A percentile compares a stretch with the other conserved stretches of the same genome.
These are phyloP conservation scores for Malassezia vespertilionis DNA, from an alignment of 1,284 basidiomycete species.

Conservation along the genomic window DNA sequence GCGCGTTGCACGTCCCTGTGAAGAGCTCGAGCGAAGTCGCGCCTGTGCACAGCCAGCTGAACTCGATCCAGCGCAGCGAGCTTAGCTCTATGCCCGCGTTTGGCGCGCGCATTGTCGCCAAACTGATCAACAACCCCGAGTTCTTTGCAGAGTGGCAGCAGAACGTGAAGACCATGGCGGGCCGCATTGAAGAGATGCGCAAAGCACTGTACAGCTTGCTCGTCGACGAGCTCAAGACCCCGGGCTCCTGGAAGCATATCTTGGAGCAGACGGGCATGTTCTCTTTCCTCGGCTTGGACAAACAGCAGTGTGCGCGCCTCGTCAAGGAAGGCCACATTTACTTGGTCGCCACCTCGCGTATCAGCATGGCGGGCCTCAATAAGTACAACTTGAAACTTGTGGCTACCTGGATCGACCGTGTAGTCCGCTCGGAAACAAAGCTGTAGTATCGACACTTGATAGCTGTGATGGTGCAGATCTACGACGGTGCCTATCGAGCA, in stretches of 20 bases:
- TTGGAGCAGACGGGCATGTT: conserved; percentile 47
- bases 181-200: conserved; percentile 80
- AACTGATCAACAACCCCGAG: conserved; percentile 53
- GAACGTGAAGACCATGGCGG: conserved; percentile 84
- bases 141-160: conserved; percentile 76
- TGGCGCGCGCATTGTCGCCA: conserved; percentile 68
- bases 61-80: conserved; percentile 75
- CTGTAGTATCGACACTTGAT: not conserved
- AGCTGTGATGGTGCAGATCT: too few species aligned
- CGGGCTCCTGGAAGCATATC: conserved; percentile 66
- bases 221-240: conserved; percentile 74
- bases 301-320: conserved; percentile 60
- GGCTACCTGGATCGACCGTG: conserved; percentile 42
- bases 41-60: conserved; percentile 56
- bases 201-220: conserved; percentile 66
- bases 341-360: conserved; percentile 71
- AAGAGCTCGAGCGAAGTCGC: conserved; percentile 24
- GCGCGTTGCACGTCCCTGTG: conserved; percentile 51
- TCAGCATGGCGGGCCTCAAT: conserved; percentile 86
- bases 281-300: conserved; percentile 39
- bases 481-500: too few species aligned
- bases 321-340: conserved; percentile 74
- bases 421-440: conserved; percentile 34
- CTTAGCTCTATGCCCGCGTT: conserved; percentile 85
- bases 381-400: conserved; percentile 54